These are phyloP conservation scores for Mycena maculata DNA, from an alignment of 768 basidiomycete genomes.

Conservation along the genomic window DNA sequence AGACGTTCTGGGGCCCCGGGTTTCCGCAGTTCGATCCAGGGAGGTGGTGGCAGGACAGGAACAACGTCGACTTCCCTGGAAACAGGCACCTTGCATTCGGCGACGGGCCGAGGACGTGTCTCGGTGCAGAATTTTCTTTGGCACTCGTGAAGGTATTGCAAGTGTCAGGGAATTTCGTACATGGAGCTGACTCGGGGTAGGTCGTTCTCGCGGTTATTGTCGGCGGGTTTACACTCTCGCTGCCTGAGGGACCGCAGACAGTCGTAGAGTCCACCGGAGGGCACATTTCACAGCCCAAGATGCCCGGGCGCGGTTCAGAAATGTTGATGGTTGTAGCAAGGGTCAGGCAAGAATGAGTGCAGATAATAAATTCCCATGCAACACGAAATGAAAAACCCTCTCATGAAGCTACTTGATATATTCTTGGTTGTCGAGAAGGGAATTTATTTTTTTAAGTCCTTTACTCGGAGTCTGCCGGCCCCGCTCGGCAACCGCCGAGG, in stretches of 20 bases:
- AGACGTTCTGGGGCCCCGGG: slow-evolving; percentile 55
- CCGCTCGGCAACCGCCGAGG: too few relatives aligned
- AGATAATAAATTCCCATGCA: too few relatives aligned
- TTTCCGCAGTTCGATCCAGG: slow-evolving; percentile 52
- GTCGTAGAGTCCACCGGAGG: slow-evolving; percentile 4
- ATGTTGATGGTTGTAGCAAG: slow-evolving; percentile 28
- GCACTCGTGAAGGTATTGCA: slow-evolving; percentile 50
- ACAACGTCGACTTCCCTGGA: slow-evolving; percentile 45
- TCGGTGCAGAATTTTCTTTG: slow-evolving; percentile 49
- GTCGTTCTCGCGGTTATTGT: slow-evolving; percentile 23
- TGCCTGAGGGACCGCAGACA: slow-evolving; percentile 18
- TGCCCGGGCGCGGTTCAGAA: slow-evolving; percentile 9
- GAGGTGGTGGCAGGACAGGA: slow-evolving; percentile 46
- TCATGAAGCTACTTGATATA: too few relatives aligned
- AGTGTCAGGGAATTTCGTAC: too few relatives aligned
- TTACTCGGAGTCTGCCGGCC: too few relatives aligned
- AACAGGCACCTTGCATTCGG: slow-evolving; percentile 52
- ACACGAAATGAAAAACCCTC: too few relatives aligned
- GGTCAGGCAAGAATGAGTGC: too few relatives aligned
- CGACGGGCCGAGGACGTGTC: slow-evolving; percentile 50
- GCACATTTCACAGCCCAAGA: slow-evolving; percentile 11
- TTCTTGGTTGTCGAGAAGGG: too few relatives aligned
- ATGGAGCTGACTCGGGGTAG: background rate
- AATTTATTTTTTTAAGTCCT: too few relatives aligned
- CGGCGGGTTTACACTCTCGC: slow-evolving; percentile 10